Evolutionary conservation across 2,329 filamentous ascomycete species (phyloP), one percentile per base, ranked within the genome.

Genomic region (Colletotrichum sp.): DNA sequence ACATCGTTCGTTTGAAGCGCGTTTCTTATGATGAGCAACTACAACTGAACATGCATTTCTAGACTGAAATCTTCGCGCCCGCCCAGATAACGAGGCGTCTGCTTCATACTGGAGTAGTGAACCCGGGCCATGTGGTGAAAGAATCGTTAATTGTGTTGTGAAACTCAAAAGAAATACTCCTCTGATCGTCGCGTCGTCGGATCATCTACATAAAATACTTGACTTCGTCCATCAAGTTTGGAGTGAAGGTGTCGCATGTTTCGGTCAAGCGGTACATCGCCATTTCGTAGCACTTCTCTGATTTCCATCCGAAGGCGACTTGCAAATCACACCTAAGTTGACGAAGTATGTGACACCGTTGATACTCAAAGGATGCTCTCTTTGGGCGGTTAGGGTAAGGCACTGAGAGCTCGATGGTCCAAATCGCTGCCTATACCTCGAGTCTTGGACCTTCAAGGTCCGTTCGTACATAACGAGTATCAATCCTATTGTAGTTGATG

Each of bases 1-100:
- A 44, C 36, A 9, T 39, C 1, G 36, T 44, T 3, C 8, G 5
- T 44, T 18, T 44, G 3, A 0, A 44, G 0, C 0, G 5, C 16
- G 0, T 2, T 44, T 44, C 2, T 18, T 0, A 0, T 44, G 36
- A 44, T 44, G 36, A 3, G 5, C 0, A 1, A 5, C 8, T 44
- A 18, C 16, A 44, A 18, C 2, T 44, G 16, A 44, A 5, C 1
- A 2, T 44, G 0, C 36, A 18, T 6, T 0, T 44, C 36, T 5
- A 1, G 36, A 44, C 26, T 26, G 26, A n/a, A n/a, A n/a, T n/a
- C n/a, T n/a, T n/a, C n/a, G n/a, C n/a, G n/a, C n/a, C n/a, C n/a
- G n/a, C n/a, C n/a, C n/a, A n/a, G n/a, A n/a, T n/a, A n/a, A n/a
- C n/a, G n/a, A n/a, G n/a, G n/a, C n/a, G n/a, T n/a, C n/a, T n/a